phyloP scores from a whole-genome alignment of 805 yeast genomes.

The Wickerhamomyces mucosus region DNA sequence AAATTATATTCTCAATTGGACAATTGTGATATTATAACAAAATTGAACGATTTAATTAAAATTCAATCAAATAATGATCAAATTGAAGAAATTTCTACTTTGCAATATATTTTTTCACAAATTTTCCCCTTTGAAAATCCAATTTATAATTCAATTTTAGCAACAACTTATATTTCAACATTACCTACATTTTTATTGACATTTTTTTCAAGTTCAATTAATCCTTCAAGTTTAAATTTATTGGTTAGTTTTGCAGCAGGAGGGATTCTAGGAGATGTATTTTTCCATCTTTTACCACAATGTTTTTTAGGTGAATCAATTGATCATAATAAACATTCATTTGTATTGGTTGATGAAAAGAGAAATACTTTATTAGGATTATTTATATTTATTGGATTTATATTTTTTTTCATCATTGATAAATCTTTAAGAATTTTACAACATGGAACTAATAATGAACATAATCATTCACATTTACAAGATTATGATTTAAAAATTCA shows the following conservation, averaged over 20 bases:
- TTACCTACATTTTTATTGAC: constrained; percentile 52
- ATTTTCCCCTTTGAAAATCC: constrained; percentile 45
- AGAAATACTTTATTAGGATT: constrained; percentile 41
- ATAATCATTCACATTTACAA: constrained; percentile 32
- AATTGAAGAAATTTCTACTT: constrained; percentile 18
- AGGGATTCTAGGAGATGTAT: constrained; percentile 66
- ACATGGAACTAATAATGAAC: constrained; percentile 18
- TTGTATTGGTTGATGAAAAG: constrained; percentile 42
- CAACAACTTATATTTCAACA: constrained; percentile 55
- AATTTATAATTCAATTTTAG: constrained; percentile 51
- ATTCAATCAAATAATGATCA: constrained; percentile 3
- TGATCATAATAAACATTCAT: constrained; percentile 29
- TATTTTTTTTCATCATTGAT: constrained; percentile 52
- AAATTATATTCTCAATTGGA: constrained; percentile 21
- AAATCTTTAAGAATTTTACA: constrained; percentile 45
- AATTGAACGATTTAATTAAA: constrained; percentile 26
- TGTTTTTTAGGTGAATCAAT: constrained; percentile 45
- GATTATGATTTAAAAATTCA: constrained; percentile 10
- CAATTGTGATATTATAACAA: constrained; percentile 30
- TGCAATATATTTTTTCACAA: constrained; percentile 31
- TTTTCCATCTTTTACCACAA: constrained; percentile 64
- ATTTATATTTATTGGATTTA: constrained; percentile 52
- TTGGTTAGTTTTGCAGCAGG: constrained; percentile 71
- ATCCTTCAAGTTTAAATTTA: constrained; percentile 38
- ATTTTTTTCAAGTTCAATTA: constrained; percentile 46